phyloP scores from a whole-genome alignment of 768 basidiomycete genomes.

The Mycena olivaceomarginata region DNA sequence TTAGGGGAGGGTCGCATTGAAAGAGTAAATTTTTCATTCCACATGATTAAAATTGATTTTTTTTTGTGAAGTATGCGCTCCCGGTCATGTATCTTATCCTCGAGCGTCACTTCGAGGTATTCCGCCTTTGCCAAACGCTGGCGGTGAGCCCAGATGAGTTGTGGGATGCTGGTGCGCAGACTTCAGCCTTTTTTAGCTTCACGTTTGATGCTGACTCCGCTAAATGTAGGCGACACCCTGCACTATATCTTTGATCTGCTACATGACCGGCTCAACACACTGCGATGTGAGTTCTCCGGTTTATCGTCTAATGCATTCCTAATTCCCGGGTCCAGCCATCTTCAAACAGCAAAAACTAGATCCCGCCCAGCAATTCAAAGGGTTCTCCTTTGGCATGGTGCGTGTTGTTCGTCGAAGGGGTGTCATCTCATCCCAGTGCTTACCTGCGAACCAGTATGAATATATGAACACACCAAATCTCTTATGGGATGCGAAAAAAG shows the following conservation, averaged over 20 bases:
- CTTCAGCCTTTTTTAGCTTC: too few species aligned
- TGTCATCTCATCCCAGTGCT: neutral
- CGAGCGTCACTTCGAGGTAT: conserved; percentile 34
- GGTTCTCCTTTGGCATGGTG: conserved; percentile 51
- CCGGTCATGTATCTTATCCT: conserved; percentile 30
- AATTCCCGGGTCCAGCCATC: conserved; percentile 37
- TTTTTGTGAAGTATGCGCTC: conserved; percentile 9
- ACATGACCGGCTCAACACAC: neutral
- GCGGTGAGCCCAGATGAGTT: conserved; percentile 28
- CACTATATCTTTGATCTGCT: conserved; percentile 13
- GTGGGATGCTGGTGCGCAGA: conserved; percentile 8
- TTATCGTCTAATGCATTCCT: neutral
- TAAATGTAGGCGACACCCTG: neutral
- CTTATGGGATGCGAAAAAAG: conserved; percentile 19
- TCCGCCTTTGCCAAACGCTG: conserved; percentile 17
- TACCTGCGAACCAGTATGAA: conserved; percentile 23
- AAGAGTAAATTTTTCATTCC: neutral
- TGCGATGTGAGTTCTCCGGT: too few species aligned
- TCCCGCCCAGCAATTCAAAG: conserved; percentile 41
- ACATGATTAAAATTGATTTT: too few species aligned
- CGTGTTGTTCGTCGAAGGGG: neutral
- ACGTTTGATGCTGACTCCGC: too few species aligned
- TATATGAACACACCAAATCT: conserved; percentile 30
- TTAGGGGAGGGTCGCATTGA: conserved; percentile 39
- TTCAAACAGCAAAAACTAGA: conserved; percentile 24